phyloP scores from a whole-genome alignment of 139 green algal genomes.

The Chlorella sp. region DNA sequence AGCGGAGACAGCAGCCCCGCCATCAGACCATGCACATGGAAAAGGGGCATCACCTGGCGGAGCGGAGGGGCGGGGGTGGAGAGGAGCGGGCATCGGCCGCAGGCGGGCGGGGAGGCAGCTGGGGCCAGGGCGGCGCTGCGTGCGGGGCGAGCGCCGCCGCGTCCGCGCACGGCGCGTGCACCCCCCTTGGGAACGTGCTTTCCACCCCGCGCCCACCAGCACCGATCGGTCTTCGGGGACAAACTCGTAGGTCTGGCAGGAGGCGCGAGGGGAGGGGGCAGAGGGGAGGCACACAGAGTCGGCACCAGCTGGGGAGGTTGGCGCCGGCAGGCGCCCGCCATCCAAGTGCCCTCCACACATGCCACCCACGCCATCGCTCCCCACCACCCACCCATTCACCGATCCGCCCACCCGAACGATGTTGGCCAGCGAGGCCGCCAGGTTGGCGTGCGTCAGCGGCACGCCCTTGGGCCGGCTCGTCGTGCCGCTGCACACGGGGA shows the following conservation, averaged over 20 bases:
- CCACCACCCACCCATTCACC: neutral
- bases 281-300: neutral
- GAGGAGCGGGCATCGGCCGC: no score
- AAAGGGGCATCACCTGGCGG: constrained; percentile 80
- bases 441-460: constrained; percentile 81
- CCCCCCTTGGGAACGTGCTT: no score
- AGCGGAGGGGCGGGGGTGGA: no score
- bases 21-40: constrained; percentile 93
- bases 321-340: no score
- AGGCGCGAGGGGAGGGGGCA: neutral
- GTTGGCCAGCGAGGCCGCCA: constrained; percentile 71
- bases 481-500: no score
- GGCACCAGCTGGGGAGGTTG: neutral
- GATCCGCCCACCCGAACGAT: constrained; percentile 43
- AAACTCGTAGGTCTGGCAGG: constrained; percentile 77
- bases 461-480: constrained; percentile 85
- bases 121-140: no score
- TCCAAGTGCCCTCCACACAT: neutral
- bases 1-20: constrained; percentile 76
- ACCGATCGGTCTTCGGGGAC: constrained; percentile 56
- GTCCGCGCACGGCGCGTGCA: no score
- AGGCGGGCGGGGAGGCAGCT: no score
- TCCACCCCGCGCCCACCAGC: no score
- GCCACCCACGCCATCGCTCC: neutral
- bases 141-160: no score